Percentiles rank a stretch among this genome's conserved stretches.
Conservation (phyloP, 352 stramenopile genomes). For the Phytophthora europaea region DNA sequence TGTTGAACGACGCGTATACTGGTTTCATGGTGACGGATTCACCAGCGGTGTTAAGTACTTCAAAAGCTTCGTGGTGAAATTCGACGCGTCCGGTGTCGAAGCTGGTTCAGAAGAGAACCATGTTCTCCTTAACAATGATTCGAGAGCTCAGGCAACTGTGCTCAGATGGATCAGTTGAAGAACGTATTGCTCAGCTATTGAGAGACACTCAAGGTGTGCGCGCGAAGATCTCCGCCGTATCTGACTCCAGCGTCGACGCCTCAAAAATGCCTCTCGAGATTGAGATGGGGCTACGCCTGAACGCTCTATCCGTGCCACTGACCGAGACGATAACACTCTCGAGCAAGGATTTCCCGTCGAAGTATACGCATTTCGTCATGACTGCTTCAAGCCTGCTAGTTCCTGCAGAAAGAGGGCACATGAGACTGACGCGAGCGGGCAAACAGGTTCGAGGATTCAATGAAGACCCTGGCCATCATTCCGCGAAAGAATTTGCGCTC, state of each 20-base stretch:
- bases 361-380: conserved; percentile 47
- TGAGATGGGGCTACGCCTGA: background rate
- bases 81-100: too few relatives aligned
- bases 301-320: conserved; percentile 3
- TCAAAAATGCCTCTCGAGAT: conserved; percentile 22
- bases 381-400: conserved; percentile 25
- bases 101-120: too few relatives aligned
- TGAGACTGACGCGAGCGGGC: conserved; percentile 35
- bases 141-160: too few relatives aligned
- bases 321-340: conserved; percentile 21
- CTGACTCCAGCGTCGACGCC: conserved; percentile 4
- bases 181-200: conserved; percentile 9
- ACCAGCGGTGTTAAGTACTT: too few relatives aligned
- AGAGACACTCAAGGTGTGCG: background rate
- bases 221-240: too few relatives aligned
- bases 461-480: conserved; percentile 44
- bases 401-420: conserved; percentile 30
- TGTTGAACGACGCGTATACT: conserved; percentile 31
- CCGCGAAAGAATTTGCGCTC: conserved; percentile 34
- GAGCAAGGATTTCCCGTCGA: conserved; percentile 38
- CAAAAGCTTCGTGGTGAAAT: too few relatives aligned
- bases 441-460: conserved; percentile 43
- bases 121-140: too few relatives aligned
- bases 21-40: conserved; percentile 11
- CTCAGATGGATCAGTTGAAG: conserved; percentile 23